Evolutionary conservation across 1,284 basidiomycete genomes (phyloP), one percentile per base, ranked within the genome.

Genomic region (Polyporus tsugae): DNA sequence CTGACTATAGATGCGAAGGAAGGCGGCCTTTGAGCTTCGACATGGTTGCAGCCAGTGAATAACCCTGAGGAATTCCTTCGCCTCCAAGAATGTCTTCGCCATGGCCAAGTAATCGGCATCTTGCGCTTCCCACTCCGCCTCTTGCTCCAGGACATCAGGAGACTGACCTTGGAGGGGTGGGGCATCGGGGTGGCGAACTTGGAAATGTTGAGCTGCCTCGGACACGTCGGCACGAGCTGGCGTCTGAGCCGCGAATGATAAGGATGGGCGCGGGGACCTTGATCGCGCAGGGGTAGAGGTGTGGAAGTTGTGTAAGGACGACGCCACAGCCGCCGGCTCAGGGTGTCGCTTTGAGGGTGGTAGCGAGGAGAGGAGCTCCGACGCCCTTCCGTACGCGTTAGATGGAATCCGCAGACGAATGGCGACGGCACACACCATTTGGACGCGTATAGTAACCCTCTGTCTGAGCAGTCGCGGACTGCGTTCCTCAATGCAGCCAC

Each of bases 41-140:
- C 91, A 93, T 13, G 84, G 81, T 57, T 83, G 82, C 59, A 98
- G 80, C 64, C 89, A 80, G 74, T 91, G 87, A 7, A 89, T 87
- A 49, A 91, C 94, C 69, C 96, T 87, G 65, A 90, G 85, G 73
- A 93, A 92, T 76, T 99, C 95, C 72, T 92, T 91, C 25, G 89
- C 84, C 70, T 95, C 91, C 72, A 95, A 89, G 75, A 91, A 92
- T 9, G 89, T 83, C 70, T 91, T 91, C 1, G 95, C 96, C 35
- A 93, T 85, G 68, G 88, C 80, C 74, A 95, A 82, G 15, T 84
- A 74, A 77, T 95, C 93, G 65, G 87, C 87, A 64, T 95, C 94
- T 39, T 88, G 82, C 53, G 82, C 80, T 71, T 92, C 86, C 61
- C 86, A 77, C 36, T 85, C 84, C n/a, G 74, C 70, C 72, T 91